Base-by-base conservation (phyloP, 805 yeast genomes). In the Cephaloascus fragrans region DNA sequence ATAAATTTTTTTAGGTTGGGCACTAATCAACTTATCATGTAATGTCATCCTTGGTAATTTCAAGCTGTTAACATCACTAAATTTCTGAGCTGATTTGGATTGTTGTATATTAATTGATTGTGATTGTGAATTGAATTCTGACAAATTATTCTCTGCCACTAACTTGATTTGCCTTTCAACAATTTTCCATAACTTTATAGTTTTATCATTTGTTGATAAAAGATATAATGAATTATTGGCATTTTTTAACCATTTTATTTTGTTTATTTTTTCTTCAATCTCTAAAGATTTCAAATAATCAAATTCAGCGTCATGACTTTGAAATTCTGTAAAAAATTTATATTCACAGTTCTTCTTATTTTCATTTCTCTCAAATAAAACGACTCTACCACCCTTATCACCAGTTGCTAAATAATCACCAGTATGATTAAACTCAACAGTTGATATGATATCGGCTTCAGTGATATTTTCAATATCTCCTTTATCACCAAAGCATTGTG, bases 401-500 rank as follows among this genome's bases (percentile, higher is more conserved):
- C 99, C 99, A 1, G 98, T 93, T 43, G 98, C 99, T 41, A 93
- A 67, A 55, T 82, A 93, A 56, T 93, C 88, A 37, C 99, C 99
- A 5, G 93, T 77, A 55, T 81, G 84, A 58, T 93, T 96, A 53
- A 93, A 93, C 63, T 93, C 97, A 32, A 93, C 97, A 2, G 98
- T 86, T 16, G 96, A 84, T 45, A 93, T 93, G 55, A 93, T 89
- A 59, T 93, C 99, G 3, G 97, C 96, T 56, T 89, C 97, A 3
- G 96, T 88, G 53, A 89, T 86, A 53, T 80, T 83, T 48, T 90
- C 97, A 41, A 89, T 83, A 59, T 93, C 99, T 36, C 96, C 96
- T 61, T 94, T 93, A 61, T 93, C 98, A 47, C 99, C 99, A 71
- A 93, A 93, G 61, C 99, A 93, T 61, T 89, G 97, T 50, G 95